A percentile compares a stretch with the other conserved stretches of the same genome.
Conservation (phyloP, 805 yeast genomes). For the Spathaspora sp. region DNA sequence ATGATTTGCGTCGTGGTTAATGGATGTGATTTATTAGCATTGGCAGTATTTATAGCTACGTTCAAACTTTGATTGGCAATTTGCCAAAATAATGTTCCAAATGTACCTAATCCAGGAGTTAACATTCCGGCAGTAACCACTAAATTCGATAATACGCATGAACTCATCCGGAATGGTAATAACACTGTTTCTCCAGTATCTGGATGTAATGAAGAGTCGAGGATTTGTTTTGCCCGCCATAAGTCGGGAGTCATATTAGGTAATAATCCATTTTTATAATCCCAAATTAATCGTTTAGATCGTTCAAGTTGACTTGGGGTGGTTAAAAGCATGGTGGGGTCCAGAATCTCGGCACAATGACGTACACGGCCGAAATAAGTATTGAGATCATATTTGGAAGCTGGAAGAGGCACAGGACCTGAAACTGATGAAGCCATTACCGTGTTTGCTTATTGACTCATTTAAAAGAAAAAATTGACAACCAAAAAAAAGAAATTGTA, state of each 20-base stretch:
- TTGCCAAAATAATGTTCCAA: conserved; percentile 96
- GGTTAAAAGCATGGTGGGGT: conserved; percentile 84
- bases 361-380: conserved; percentile 93
- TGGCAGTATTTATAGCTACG: conserved; percentile 95
- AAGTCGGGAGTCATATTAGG: conserved; percentile 70
- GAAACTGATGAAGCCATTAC: conserved; percentile 90
- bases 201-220: conserved; percentile 94
- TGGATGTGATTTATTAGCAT: conserved; percentile 93
- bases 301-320: conserved; percentile 57
- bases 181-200: conserved; percentile 93
- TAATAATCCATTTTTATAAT: conserved; percentile 66
- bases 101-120: conserved; percentile 86
- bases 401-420: conserved; percentile 78
- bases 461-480: not conserved
- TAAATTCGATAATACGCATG: conserved; percentile 87
- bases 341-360: conserved; percentile 91
- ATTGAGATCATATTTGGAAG: conserved; percentile 70
- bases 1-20: conserved; percentile 73
- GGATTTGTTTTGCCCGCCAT: conserved; percentile 82
- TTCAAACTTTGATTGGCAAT: conserved; percentile 94
- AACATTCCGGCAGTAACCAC: conserved; percentile 98
- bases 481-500: not conserved
- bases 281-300: conserved; percentile 65
- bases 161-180: conserved; percentile 95
- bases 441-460: not conserved